These are phyloP conservation scores for Candida wancherniae DNA, from an alignment of 805 yeast genomes.

Conservation along the genomic window DNA sequence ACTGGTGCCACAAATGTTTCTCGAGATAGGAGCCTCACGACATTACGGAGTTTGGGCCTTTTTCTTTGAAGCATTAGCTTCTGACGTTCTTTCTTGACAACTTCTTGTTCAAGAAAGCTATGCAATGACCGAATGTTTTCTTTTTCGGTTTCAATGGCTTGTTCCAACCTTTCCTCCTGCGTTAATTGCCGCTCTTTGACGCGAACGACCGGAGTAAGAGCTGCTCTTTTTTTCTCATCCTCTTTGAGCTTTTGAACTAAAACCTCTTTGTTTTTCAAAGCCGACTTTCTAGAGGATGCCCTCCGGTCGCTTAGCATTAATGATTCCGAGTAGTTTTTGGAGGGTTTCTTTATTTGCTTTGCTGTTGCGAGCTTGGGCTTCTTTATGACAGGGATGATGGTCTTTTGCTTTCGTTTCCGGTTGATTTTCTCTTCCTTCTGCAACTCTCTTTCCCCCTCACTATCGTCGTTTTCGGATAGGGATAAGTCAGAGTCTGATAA, in stretches of 20 bases:
- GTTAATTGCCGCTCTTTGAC: slow-evolving; percentile 50
- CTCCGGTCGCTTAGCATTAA: slow-evolving; percentile 54
- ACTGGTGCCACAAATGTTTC: slow-evolving; percentile 55
- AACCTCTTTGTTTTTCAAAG: slow-evolving; percentile 72
- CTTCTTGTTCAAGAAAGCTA: slow-evolving; percentile 78
- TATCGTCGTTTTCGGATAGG: slow-evolving; percentile 53
- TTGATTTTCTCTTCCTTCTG: slow-evolving; percentile 39
- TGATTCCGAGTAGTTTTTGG: slow-evolving; percentile 41
- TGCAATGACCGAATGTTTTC: slow-evolving; percentile 69
- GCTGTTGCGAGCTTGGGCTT: slow-evolving; percentile 20
- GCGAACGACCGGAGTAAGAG: slow-evolving; percentile 38
- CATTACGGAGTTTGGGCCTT: slow-evolving; percentile 56
- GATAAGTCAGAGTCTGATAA: slow-evolving; percentile 52
- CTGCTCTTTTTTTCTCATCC: slow-evolving; percentile 57
- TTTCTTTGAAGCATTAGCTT: slow-evolving; percentile 65
- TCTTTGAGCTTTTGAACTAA: slow-evolving; percentile 66
- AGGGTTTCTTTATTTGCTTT: slow-evolving; percentile 27
- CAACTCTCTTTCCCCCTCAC: slow-evolving; percentile 65
- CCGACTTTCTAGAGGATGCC: slow-evolving; percentile 72
- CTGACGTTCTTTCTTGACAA: slow-evolving; percentile 71
- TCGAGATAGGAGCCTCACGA: slow-evolving; percentile 47
- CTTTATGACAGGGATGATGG: slow-evolving; percentile 29
- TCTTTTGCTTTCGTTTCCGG: slow-evolving; percentile 24
- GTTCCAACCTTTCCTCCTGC: slow-evolving; percentile 68
- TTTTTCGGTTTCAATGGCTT: slow-evolving; percentile 83